These are phyloP conservation scores for Lumnitzera littorea DNA, from an alignment of 345 rosid species.

Conservation along the genomic window DNA sequence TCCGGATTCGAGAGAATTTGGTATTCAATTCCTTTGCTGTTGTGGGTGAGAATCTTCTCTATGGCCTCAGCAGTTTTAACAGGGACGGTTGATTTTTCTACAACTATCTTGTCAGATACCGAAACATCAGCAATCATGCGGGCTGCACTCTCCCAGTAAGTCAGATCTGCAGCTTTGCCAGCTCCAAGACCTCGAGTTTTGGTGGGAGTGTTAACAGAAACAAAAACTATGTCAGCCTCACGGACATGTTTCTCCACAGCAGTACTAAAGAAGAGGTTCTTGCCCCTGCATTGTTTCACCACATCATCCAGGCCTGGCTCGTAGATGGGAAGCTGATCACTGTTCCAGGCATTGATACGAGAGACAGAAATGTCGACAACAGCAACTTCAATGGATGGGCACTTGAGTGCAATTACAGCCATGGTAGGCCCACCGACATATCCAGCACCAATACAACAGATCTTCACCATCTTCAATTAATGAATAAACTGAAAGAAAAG, in stretches of 20 bases:
- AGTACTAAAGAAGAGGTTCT: conserved; percentile 87
- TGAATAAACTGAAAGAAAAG: conserved; percentile 11
- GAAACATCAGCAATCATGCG: conserved; percentile 95
- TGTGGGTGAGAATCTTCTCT: conserved; percentile 87
- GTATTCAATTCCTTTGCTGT: conserved; percentile 90
- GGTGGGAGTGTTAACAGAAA: conserved; percentile 91
- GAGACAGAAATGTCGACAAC: conserved; percentile 85
- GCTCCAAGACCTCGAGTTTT: conserved; percentile 93
- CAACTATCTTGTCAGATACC: conserved; percentile 81
- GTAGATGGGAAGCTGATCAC: conserved; percentile 83
- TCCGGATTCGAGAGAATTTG: conserved; percentile 95
- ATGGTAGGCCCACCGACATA: conserved; percentile 96
- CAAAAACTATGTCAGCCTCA: conserved; percentile 88
- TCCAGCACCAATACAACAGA: conserved; percentile 97
- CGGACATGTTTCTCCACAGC: conserved; percentile 80
- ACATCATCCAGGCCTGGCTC: conserved; percentile 93
- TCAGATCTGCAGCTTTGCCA: conserved; percentile 93
- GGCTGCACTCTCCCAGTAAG: conserved; percentile 98
- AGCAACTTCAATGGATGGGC: conserved; percentile 77
- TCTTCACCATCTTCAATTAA: conserved; percentile 69
- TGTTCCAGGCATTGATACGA: conserved; percentile 83
- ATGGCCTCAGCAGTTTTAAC: conserved; percentile 94
- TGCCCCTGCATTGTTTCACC: conserved; percentile 82
- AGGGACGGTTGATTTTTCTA: conserved; percentile 95
- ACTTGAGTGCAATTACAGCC: conserved; percentile 93